A percentile compares a stretch with the other conserved stretches of the same genome.
Conservation (phyloP, 306 rosid genomes). For the Vigna unguiculata region DNA sequence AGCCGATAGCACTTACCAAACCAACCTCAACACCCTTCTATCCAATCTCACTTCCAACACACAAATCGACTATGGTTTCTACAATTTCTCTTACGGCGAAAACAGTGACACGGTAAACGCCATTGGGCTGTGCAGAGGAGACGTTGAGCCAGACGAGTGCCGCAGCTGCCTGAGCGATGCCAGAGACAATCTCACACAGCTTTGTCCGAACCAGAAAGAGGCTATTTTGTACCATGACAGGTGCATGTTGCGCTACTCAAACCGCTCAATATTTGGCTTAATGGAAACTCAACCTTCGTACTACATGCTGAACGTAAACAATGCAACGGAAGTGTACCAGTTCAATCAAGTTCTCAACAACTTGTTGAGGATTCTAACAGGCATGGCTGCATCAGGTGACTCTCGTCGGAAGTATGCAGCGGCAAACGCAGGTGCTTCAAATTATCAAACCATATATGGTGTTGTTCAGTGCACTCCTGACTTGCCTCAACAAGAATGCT, state of each 20-base stretch:
- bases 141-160: conserved; percentile 16
- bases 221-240: conserved; percentile 16
- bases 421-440: background rate
- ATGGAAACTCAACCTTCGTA: background rate
- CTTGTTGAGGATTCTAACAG: conserved; percentile 22
- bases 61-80: conserved; percentile 43
- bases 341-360: background rate
- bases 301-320: background rate
- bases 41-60: conserved; percentile 36
- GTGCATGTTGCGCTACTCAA: conserved; percentile 31
- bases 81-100: conserved; percentile 39
- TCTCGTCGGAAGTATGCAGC: conserved; percentile 36
- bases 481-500: conserved; percentile 10
- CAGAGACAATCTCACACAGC: background rate
- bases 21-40: conserved; percentile 38
- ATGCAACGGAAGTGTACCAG: background rate
- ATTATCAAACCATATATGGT: conserved; percentile 21
- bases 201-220: conserved; percentile 20
- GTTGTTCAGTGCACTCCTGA: conserved; percentile 42
- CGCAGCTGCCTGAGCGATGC: conserved; percentile 6
- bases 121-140: conserved; percentile 33
- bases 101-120: conserved; percentile 17
- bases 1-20: conserved; percentile 1
- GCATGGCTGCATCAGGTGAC: background rate
- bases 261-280: conserved; percentile 13